phyloP scores from a whole-genome alignment of 2,329 filamentous ascomycete species.

The Aspergillus carbonarius region DNA sequence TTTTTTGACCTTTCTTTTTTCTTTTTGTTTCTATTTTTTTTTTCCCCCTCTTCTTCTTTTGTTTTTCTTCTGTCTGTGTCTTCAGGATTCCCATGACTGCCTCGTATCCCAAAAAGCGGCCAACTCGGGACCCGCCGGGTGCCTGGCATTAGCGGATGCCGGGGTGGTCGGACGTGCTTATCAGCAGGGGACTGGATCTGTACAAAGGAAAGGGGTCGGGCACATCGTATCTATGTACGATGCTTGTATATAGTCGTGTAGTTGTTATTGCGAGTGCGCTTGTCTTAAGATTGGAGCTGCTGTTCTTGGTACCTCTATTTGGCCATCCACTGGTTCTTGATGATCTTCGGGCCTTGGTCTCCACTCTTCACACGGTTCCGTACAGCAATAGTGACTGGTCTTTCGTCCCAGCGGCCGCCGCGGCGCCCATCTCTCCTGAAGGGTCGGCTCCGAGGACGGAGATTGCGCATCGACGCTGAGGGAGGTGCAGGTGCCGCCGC shows the following conservation, averaged over 20 bases:
- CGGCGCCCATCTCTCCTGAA: too few relatives aligned
- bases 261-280: not conserved
- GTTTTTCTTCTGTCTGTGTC: slow-evolving; percentile 1
- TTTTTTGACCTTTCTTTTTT: slow-evolving; percentile 8
- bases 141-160: not conserved
- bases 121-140: not conserved
- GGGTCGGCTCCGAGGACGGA: not conserved
- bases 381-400: too few relatives aligned
- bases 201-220: too few relatives aligned
- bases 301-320: not conserved
- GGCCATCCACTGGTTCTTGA: too few relatives aligned
- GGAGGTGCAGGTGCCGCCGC: not conserved
- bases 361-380: too few relatives aligned
- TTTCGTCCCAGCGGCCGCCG: too few relatives aligned
- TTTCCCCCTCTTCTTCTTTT: too few relatives aligned
- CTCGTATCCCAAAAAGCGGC: not conserved
- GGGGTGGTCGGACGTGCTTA: slow-evolving; percentile 1
- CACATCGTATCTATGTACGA: too few relatives aligned
- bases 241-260: not conserved
- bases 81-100: slow-evolving; percentile 17
- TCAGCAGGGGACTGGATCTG: not conserved
- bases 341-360: too few relatives aligned
- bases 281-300: not conserved
- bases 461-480: too few relatives aligned
- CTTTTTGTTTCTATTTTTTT: not conserved